Percentiles rank a stretch among this genome's conserved stretches.
Conservation (phyloP, 208 protist genomes). For the Wallacemonas sp. region DNA sequence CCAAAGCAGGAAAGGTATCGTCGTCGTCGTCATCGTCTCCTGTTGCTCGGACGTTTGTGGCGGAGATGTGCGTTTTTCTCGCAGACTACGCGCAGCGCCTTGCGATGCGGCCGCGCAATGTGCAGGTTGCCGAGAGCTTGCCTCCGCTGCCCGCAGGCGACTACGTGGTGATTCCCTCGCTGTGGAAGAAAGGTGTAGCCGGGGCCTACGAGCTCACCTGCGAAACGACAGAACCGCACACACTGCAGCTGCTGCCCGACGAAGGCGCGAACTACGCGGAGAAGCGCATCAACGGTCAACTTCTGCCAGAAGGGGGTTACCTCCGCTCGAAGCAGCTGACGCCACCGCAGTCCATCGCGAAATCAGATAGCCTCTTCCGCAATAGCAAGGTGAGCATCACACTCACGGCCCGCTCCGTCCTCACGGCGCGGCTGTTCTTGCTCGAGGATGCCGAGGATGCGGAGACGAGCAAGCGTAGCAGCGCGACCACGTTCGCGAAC, state of each 20-base stretch:
- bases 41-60: slow-evolving; percentile 20
- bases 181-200: slow-evolving; percentile 61
- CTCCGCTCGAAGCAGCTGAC: slow-evolving; percentile 15
- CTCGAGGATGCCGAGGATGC: slow-evolving; percentile 40
- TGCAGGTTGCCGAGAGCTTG: slow-evolving; percentile 9
- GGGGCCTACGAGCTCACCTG: slow-evolving; percentile 59
- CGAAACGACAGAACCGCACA: slow-evolving; percentile 71
- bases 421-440: slow-evolving; percentile 56
- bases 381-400: slow-evolving; percentile 56
- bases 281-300: slow-evolving; percentile 32
- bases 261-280: slow-evolving; percentile 54
- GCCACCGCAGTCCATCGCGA: slow-evolving; percentile 26
- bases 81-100: slow-evolving; percentile 42
- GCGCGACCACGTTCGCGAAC: slow-evolving; percentile 31
- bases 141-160: slow-evolving; percentile 62
- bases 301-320: slow-evolving; percentile 25
- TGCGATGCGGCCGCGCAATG: slow-evolving; percentile 22
- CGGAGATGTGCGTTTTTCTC: slow-evolving; percentile 30
- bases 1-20: no score
- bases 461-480: slow-evolving; percentile 25
- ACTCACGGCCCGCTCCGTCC: slow-evolving; percentile 25
- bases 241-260: slow-evolving; percentile 29
- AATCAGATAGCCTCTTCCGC: slow-evolving; percentile 50
- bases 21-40: slow-evolving; percentile 11
- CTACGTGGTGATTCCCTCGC: slow-evolving; percentile 63